Evolutionary conservation across 1,284 basidiomycete genomes (phyloP).

Genomic region (Austroboletus novae-zelandiae): DNA sequence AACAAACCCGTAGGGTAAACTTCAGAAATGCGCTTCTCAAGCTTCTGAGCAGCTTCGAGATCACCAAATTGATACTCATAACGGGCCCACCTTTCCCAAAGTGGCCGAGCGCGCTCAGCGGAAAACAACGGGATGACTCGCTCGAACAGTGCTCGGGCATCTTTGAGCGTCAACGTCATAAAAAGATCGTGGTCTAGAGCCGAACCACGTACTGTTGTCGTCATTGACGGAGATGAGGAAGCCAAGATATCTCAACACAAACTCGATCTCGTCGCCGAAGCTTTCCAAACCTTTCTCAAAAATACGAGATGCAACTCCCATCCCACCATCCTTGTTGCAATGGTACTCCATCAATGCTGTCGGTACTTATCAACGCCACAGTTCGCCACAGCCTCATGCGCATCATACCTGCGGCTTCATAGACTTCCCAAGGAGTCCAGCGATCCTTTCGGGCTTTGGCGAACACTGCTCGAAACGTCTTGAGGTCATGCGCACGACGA

Average conservation of each 20-base stretch:
- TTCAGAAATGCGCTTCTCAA: constrained; percentile 87
- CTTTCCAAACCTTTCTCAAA: constrained; percentile 92
- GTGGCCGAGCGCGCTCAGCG: constrained; percentile 75
- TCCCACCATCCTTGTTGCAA: constrained; percentile 73
- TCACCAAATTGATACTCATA: constrained; percentile 97
- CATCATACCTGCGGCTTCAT: constrained; percentile 82
- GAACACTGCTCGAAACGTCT: constrained; percentile 79
- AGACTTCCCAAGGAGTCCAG: constrained; percentile 90
- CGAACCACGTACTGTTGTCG: constrained; percentile 73
- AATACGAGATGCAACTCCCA: constrained; percentile 84
- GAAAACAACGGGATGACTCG: constrained; percentile 79
- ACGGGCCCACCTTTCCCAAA: constrained; percentile 95
- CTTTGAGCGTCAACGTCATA: constrained; percentile 39
- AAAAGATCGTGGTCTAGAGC: neutral
- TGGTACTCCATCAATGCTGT: constrained; percentile 95
- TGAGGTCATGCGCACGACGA: constrained; percentile 46
- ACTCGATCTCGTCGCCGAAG: constrained; percentile 83
- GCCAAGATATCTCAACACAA: constrained; percentile 85
- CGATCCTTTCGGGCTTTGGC: constrained; percentile 83
- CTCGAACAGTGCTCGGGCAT: constrained; percentile 95
- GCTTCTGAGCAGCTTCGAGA: constrained; percentile 83
- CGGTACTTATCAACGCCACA: constrained; percentile 10
- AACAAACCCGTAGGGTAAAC: constrained; percentile 77
- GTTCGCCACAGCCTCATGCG: constrained; percentile 4
- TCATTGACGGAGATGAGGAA: constrained; percentile 96